These are phyloP conservation scores for Phytophthora quininea DNA, from an alignment of 352 stramenopile species.

Conservation along the genomic window DNA sequence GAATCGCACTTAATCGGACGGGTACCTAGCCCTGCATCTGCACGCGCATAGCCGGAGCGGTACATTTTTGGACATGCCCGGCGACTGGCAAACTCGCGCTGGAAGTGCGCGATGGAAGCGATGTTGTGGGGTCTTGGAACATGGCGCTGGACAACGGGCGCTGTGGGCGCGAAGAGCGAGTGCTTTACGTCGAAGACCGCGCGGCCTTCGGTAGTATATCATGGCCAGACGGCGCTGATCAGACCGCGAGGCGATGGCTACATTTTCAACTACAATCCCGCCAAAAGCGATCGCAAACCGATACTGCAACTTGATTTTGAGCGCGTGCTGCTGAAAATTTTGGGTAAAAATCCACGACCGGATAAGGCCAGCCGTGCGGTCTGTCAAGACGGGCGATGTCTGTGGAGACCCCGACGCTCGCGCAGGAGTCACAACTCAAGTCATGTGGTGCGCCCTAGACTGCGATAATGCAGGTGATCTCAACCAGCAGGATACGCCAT, in stretches of 20 bases:
- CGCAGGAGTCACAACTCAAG: too few species aligned
- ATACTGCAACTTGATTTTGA: slow-evolving; percentile 1
- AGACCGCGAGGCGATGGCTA: neutral
- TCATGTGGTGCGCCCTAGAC: neutral
- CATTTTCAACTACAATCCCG: neutral
- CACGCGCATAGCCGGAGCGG: slow-evolving; percentile 16
- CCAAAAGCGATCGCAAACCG: neutral
- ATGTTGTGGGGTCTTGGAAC: too few species aligned
- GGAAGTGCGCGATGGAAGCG: too few species aligned
- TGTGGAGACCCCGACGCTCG: too few species aligned
- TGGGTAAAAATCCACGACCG: neutral
- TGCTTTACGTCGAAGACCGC: neutral
- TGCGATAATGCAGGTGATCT: neutral
- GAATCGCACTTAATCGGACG: too few species aligned
- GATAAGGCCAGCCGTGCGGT: slow-evolving; percentile 19
- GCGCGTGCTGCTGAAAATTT: neutral
- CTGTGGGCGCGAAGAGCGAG: too few species aligned
- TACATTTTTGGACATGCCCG: slow-evolving; percentile 17
- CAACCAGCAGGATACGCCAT: too few species aligned
- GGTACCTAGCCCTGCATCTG: slow-evolving; percentile 23
- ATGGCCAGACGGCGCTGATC: neutral
- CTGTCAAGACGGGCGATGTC: neutral
- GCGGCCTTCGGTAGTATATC: neutral
- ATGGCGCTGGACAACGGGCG: too few species aligned
- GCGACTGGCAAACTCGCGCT: slow-evolving; percentile 2